Evolutionary conservation across 768 basidiomycete genomes (phyloP), one percentile per base, ranked within the genome.

Genomic region (Pleurotus sapidus): DNA sequence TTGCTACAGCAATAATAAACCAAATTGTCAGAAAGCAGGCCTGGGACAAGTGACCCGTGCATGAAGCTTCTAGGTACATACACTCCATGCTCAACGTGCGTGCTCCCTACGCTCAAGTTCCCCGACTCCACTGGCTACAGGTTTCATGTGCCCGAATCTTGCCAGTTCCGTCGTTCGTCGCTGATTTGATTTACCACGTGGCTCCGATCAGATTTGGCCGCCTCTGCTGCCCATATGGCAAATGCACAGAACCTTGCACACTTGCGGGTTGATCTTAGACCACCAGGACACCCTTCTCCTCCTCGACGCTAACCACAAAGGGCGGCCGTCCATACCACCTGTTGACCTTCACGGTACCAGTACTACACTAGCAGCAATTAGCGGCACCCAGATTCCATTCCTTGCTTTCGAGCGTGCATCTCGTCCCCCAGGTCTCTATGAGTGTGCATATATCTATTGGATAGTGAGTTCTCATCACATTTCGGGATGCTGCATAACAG

Each of bases 301-400:
- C 12, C 18, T n/a, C n/a, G 8, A 43, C 42, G 42, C 42, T 43
- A 43, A 43, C 37, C 20, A 20, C 20, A 5, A 42, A 53, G 40
- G 51, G 49, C 39, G 51, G 51, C 37, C 49, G 20, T 49, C 46
- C 49, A 49, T 49, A 24, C 49, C 24, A 15, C 49, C 49, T 49
- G 49, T 49, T 17, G 15, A 27, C 7, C 25, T 15, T 49, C 27
- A 11, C 34, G 8, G 30, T 30, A 30, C 30, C 30, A 9, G 18
- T 25, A 0, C 49, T n/a, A 12, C 49, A 30, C 49, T n/a, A 24
- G 15, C 34, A 8, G 15, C 49, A 30, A 30, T 5, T 30, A 30
- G 27, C 4, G 27, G 27, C 27, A 30, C 27, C 27, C 27, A 30
- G 27, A 34, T 30, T 49, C 30, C 25, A 11, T 49, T 25, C 9